Base-by-base conservation (phyloP, 2,329 filamentous ascomycete genomes). In the Atkinsonella texensis region DNA sequence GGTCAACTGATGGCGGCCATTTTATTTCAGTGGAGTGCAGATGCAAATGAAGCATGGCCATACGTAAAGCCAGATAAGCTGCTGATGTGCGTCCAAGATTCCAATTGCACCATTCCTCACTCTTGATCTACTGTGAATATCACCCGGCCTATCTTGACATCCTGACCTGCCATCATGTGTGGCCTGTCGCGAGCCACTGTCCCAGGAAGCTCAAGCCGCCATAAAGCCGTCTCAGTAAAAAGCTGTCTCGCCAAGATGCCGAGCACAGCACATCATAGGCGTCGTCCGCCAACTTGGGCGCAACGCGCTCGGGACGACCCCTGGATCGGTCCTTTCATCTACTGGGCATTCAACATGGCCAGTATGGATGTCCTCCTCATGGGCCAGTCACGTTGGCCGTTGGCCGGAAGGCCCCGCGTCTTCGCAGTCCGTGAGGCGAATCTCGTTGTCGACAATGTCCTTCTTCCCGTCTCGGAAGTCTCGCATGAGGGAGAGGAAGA, bases 381-480 rank as follows among this genome's bases (percentile, higher is more conserved):
- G 5, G 49, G 39, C 51, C 55, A 15, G 56, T 60, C 54, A 56
- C 20, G 55, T 52, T 40, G 46, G 45, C 15, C 51, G 44, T 40
- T 54, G 53, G 5, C 33, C 33, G 15, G 43, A 43, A 5, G 49
- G 42, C 3, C 47, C 11, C 38, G 10, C 11, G 49, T 53, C 1
- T 48, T 49, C 57, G 4, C 54, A 59, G 0, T 58, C 55, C 1
- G 60, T 68, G 42, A 65, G 63, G 6, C 62, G 62, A 28, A 73
- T 69, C 58, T 71, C 63, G 33, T 72, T 66, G 43, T 70, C 65
- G 12, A 71, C 57, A 46, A 73, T 71, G 18, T 72, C 70, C 55
- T 73, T 73, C 20, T 60, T 65, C 1, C 71, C 70, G 46, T 73
- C 70, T 9, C 69, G 63, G 45, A 73, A 72, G 51, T 73, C 70